Base-by-base conservation (phyloP, 768 basidiomycete species). In the Phanerochaete sordida region DNA sequence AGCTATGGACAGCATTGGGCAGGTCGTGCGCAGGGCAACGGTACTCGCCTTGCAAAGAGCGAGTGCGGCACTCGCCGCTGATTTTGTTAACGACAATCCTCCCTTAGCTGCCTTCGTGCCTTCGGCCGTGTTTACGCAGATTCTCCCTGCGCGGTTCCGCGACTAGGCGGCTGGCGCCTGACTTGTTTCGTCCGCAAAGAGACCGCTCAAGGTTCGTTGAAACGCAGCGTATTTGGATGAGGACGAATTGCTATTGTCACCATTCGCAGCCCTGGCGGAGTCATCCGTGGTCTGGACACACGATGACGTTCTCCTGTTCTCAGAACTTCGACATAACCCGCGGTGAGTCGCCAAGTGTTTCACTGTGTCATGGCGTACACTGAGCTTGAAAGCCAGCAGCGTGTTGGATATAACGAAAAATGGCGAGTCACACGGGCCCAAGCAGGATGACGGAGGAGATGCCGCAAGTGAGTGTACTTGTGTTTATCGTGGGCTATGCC, bases 401-500 rank as follows among this genome's bases (percentile, higher is more conserved):
- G 19, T 6, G 33, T 13, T 35, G 13, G 7, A 13, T 13, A 43
- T 4, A 19, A 16, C 19, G 8, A 19, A 43, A 43, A 19, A 9
- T 43, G 7, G 8, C 19, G 19, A 43, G 39, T 19, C 19, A 43
- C 39, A 19, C 39, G 19, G 39, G 8, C 19, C 39, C 11, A 19
- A 43, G 11, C 19, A 16, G 39, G 39, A 43, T 43, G 39, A 43
- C 39, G 39, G 39, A 43, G 39, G 19, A 16, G 4, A 19, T 43
- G 39, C 39, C 39, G 39, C 19, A 19, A 19, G 39, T 43, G 39
- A 43, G 50, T 51, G 50, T 51, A 51, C 53, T 21, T 54, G 26
- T 54, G 37, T 43, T 51, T 54, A 43, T 54, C 53, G 21, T 54
- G 53, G 53, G 53, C 53, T 37, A 54, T 54, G 53, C 53, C 35